phyloP scores from a whole-genome alignment of 202 grass and related monocot species.

The Schoenoplectus triqueter region DNA sequence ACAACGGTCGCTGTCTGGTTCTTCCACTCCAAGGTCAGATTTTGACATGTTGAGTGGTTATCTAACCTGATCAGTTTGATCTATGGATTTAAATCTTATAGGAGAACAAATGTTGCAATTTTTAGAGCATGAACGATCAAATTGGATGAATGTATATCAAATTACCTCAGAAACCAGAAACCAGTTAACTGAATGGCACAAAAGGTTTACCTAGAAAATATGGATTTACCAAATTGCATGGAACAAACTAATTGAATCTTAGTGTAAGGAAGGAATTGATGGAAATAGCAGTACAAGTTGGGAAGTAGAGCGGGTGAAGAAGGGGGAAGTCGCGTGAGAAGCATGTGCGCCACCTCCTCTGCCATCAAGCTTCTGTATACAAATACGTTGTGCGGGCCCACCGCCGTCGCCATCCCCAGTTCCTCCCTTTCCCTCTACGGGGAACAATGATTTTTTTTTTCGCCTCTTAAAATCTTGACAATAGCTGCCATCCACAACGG shows the following conservation, averaged over 20 bases:
- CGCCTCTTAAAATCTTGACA: too few relatives aligned
- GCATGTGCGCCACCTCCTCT: constrained; percentile 67
- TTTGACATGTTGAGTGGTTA: too few relatives aligned
- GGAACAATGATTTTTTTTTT: too few relatives aligned
- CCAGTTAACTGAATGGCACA: neutral
- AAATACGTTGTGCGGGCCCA: constrained; percentile 65
- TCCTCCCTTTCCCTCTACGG: neutral
- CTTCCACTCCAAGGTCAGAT: too few relatives aligned
- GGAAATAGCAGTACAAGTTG: constrained; percentile 45
- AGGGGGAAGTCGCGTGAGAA: constrained; percentile 76
- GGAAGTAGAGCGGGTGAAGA: constrained; percentile 66
- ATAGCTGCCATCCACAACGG: too few relatives aligned
- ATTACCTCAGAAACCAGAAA: neutral
- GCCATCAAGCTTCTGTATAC: constrained; percentile 87
- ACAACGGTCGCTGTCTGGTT: too few relatives aligned
- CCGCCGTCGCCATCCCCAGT: neutral
- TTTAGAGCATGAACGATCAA: neutral
- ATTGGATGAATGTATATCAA: neutral
- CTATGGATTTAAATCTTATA: too few relatives aligned
- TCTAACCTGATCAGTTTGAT: too few relatives aligned
- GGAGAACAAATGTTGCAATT: neutral
- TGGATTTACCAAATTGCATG: neutral
- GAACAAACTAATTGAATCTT: neutral
- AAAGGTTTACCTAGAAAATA: neutral
- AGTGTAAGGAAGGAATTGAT: neutral